These are phyloP conservation scores for Vaccinium myrtillus DNA, from an alignment of 148 eudicot species.

Conservation along the genomic window DNA sequence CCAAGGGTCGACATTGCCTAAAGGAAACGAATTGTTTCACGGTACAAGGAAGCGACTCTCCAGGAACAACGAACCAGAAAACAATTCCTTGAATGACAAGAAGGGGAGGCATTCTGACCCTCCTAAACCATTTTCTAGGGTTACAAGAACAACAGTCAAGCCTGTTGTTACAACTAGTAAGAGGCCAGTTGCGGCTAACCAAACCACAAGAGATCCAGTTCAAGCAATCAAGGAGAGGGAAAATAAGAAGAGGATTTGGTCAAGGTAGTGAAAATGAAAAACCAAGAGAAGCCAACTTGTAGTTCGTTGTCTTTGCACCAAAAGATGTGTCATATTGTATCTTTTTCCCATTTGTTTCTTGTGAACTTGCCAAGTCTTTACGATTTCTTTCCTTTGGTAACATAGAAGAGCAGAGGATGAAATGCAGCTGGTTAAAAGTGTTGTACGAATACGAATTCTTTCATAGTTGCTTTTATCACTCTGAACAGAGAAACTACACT, in stretches of 20 bases:
- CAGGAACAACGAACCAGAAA: conserved; percentile 67
- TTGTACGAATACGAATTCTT: not conserved
- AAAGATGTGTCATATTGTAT: not conserved
- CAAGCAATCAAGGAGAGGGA: conserved; percentile 62
- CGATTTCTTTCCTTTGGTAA: not conserved
- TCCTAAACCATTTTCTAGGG: conserved; percentile 40
- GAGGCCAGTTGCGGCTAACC: conserved; percentile 35
- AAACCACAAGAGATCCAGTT: conserved; percentile 36
- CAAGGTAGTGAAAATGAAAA: conserved; percentile 28
- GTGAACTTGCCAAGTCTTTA: not conserved
- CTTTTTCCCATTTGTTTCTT: not conserved
- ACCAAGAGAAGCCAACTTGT: conserved; percentile 2
- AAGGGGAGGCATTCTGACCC: conserved; percentile 75
- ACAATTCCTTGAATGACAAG: conserved; percentile 44
- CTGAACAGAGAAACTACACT: not conserved
- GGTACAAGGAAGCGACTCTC: conserved; percentile 61
- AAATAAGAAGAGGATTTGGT: conserved; percentile 66
- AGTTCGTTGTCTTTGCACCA: not conserved
- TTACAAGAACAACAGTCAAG: conserved; percentile 36
- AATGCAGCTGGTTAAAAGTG: not conserved
- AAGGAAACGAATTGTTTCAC: conserved; percentile 37
- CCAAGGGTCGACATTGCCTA: conserved; percentile 41
- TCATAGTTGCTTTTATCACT: not conserved
- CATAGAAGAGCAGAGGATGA: not conserved
- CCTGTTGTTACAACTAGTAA: conserved; percentile 36